A percentile compares a stretch with the other conserved stretches of the same genome.
Conservation (phyloP, 306 rosid species). For the Castanea mollissima region DNA sequence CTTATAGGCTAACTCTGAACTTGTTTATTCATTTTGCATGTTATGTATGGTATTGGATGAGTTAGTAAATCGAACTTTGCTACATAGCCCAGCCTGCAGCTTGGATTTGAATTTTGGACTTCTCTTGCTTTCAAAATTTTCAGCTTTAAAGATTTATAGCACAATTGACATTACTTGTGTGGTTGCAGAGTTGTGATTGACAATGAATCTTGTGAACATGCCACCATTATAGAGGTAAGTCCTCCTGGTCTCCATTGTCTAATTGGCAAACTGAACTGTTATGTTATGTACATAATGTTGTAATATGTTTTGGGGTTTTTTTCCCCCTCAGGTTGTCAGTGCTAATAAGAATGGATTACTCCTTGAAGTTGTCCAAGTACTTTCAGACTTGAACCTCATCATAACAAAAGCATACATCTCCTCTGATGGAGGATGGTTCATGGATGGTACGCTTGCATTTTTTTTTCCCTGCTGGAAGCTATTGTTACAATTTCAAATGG, state of each 20-base stretch:
- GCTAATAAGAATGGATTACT: neutral
- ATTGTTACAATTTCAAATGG: neutral
- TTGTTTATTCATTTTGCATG: too few relatives aligned
- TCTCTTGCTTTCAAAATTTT: neutral
- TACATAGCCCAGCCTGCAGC: neutral
- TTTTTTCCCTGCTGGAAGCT: neutral
- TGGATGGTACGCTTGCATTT: neutral
- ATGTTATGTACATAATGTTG: neutral
- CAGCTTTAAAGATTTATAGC: neutral
- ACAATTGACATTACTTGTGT: neutral
- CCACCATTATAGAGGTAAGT: slow-evolving; percentile 2
- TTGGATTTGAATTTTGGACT: neutral
- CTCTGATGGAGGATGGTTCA: slow-evolving; percentile 13
- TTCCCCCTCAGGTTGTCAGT: neutral
- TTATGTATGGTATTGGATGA: too few relatives aligned
- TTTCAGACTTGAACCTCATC: neutral
- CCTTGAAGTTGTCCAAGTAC: slow-evolving; percentile 6
- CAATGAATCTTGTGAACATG: slow-evolving; percentile 1
- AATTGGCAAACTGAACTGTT: neutral
- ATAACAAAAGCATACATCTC: slow-evolving; percentile 5
- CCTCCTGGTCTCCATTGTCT: neutral
- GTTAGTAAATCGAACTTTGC: neutral
- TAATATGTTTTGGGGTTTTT: neutral
- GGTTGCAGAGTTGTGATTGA: neutral
- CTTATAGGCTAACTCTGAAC: too few relatives aligned